Base-by-base conservation (phyloP, 306 rosid genomes). In the Phaseolus lunatus region DNA sequence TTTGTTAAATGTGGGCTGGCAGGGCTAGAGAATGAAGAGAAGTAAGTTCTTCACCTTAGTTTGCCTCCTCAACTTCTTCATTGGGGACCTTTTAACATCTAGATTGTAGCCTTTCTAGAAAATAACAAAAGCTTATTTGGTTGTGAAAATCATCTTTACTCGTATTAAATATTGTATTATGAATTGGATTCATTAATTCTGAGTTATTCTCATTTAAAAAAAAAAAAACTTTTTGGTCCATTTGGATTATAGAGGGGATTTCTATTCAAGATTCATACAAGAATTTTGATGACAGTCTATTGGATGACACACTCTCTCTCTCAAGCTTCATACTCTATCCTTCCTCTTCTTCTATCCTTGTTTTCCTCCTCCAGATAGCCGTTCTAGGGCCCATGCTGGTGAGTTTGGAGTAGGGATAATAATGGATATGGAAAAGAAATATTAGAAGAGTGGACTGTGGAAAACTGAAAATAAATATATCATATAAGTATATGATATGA, bases 21-120 rank as follows among this genome's bases (percentile, higher is more conserved):
- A 52, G 82, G 81, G 73, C 83, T 75, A 18, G 92, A 80, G 85
- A 62, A 83, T 80, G 92, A 86, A 85, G 84, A 83, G 53, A 92
- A 84, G 96, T 87, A 83, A 84, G 91, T 79, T 53, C 35, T 43
- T 73, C 57, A 19, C 67, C 48, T 47, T 65, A 59, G 52, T 65
- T 69, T 41, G 43, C n/a, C 78, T 77, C 47, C 39, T 56, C 49
- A 54, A 53, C 15, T 68, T 70, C 35, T 70, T 71, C 72, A 19
- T 13, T 23, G 44, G 57, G 56, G 39, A 18, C 37, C 52, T 74
- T 59, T 66, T 26, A 73, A 61, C 27, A 19, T 45, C 27, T 73
- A 73, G 58, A 43, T 35, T 69, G 58, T 70, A 68, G 78, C 67
- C 80, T 78, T 10, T 47, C 29, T 4, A 8, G 19, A 41, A 56